Evolutionary conservation across 192 early-diverging fungal species (phyloP), one percentile per base, ranked within the genome.

Genomic region (Coemansia sp.): DNA sequence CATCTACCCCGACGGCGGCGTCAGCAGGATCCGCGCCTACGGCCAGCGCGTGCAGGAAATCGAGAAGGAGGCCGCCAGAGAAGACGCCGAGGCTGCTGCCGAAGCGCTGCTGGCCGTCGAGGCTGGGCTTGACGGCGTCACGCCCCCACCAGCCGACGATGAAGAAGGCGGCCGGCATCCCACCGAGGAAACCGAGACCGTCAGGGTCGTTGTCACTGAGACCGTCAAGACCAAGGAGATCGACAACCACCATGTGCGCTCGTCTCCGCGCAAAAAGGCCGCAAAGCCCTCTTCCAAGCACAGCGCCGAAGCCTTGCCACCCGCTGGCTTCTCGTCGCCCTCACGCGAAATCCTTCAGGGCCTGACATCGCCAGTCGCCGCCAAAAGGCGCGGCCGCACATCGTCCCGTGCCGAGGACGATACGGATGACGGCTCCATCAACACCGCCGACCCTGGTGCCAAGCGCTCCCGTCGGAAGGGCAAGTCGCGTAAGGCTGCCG

Each of bases 1-100:
- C 54, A 86, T 91, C 68, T 87, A 85, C 65, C 87, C 90, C 41
- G 95, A 98, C 73, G 94, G 95, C 36, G 94, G 93, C 37, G 73
- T 98, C 39, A 88, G 90, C 71, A 82, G 95, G 43, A 76, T 98
- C 41, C 86, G 94, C 43, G 85, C 93, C 55, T 91, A 79, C 74
- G 95, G 95, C 54, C 84, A 81, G 65, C 87, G 85, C 58, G 75
- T 78, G 59, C 63, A 68, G 55, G 75, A 83, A 61, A 70, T 77
- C 36, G 80, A 83, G 69, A 57, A 72, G 48, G 80, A 83, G 66
- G 80, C 75, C 7, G 74, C 80, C 19, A 52, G 79, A 13, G 79
- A 82, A 55, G 65, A 72, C 41, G 79, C 79, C 5, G 79, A 82
- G 71, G 79, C 79, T 15, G 68, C 72, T 21, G 79, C 74, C 7